Evolutionary conservation across 768 basidiomycete genomes (phyloP).

Genomic region (Auriscalpium vulgare): DNA sequence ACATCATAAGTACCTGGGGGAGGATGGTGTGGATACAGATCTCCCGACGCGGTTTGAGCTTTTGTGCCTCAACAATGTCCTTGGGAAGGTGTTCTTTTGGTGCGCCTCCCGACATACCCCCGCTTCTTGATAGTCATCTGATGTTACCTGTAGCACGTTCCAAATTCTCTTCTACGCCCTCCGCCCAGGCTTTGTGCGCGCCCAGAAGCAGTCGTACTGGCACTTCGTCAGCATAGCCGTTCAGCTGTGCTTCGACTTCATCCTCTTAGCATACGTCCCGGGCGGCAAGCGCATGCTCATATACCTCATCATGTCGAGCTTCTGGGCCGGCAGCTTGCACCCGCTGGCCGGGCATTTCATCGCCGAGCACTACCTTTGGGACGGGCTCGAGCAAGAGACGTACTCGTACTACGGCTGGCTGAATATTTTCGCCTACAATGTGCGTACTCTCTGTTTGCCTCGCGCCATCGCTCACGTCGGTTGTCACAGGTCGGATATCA

Average conservation of each 20-base stretch:
- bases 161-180: conserved; percentile 98
- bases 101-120: conserved; percentile 22
- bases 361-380: conserved; percentile 94
- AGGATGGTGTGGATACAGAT: conserved; percentile 95
- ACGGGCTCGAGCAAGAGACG: conserved; percentile 88
- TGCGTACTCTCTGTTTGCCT: conserved; percentile 28
- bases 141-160: conserved; percentile 58
- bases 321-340: conserved; percentile 94
- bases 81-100: conserved; percentile 98
- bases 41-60: conserved; percentile 85
- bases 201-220: conserved; percentile 76
- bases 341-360: conserved; percentile 98
- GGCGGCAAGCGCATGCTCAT: conserved; percentile 44
- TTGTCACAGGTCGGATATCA: conserved; percentile 83
- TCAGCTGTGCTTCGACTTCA: conserved; percentile 66
- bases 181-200: conserved; percentile 86
- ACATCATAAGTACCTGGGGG: conserved; percentile 92
- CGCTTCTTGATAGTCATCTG: not conserved
- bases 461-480: conserved; percentile 2
- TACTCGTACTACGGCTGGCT: conserved; percentile 94
- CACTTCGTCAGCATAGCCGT: conserved; percentile 69
- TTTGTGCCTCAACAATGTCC: conserved; percentile 83
- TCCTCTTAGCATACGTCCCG: conserved; percentile 43
- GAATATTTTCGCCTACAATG: conserved; percentile 90
- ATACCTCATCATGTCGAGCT: conserved; percentile 83